Evolutionary conservation across 345 rosid genomes (phyloP), one percentile per base, ranked within the genome.

Genomic region (Euphorbia tirucalli): DNA sequence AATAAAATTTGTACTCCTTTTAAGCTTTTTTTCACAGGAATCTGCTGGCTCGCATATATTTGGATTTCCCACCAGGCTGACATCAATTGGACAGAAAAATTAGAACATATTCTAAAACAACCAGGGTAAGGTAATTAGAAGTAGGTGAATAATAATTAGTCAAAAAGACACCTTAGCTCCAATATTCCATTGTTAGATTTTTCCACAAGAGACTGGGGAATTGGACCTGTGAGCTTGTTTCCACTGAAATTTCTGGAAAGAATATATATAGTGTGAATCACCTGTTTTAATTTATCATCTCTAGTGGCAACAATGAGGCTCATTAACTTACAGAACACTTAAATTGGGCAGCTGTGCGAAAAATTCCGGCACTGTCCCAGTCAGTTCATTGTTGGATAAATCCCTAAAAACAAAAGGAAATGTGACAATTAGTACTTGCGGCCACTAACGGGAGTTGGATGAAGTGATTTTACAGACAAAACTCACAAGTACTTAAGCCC

Each of bases 351-450:
- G 48, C 27, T 32, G 32, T 0, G 41, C 54, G 7, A 72, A 25
- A 54, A 54, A 39, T 25, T 64, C 75, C 2, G 75, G 75, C n/a
- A 72, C 43, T 11, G 6, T 16, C 6, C 75, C 75, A 1, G 25
- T 63, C 41, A 72, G 28, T 3, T 25, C 41, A 37, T 72, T 72
- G 61, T 52, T 6, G 16, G 75, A 72, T 28, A 72, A 72, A 55
- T 72, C 60, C 1, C 75, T 72, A 61, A 22, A 18, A 46, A 16
- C 14, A 3, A 35, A 52, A 25, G 24, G 62, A 18, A 22, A 71
- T 35, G 7, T 35, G 7, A 3, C 21, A 50, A 32, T 25, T 11
- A 61, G 43, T 3, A 21, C 21, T 9, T 41, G 19, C 15, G 31
- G 16, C 21, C 24, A 19, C 19, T 11, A 25, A 48, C 11, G 4